phyloP scores from a whole-genome alignment of 768 basidiomycete genomes.

The Neoboletus subvelutipes region DNA sequence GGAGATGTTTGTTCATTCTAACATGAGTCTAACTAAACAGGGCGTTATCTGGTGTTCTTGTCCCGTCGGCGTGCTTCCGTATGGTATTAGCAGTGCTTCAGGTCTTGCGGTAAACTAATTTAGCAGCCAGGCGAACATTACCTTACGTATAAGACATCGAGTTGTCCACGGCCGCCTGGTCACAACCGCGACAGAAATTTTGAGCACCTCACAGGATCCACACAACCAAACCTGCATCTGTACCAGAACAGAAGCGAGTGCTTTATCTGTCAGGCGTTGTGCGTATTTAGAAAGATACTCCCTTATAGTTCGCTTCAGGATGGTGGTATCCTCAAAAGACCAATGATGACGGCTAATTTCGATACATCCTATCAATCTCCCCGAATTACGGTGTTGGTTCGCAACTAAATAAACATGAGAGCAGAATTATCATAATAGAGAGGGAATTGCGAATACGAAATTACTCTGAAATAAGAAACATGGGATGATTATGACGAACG shows the following conservation, averaged over 20 bases:
- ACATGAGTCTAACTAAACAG: background rate
- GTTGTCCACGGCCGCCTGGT: background rate
- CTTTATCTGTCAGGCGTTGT: background rate
- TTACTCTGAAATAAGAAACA: constrained; percentile 9
- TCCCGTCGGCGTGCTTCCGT: background rate
- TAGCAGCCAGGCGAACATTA: background rate
- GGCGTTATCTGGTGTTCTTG: background rate
- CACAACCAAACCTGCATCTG: background rate
- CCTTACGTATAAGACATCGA: constrained; percentile 3
- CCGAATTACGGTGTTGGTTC: constrained; percentile 3
- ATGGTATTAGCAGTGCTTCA: background rate
- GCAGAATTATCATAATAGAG: constrained; percentile 11
- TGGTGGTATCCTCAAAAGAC: background rate
- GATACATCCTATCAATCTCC: constrained; percentile 20
- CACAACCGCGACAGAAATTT: constrained; percentile 3
- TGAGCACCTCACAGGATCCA: constrained; percentile 5
- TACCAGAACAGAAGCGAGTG: background rate
- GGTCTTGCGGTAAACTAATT: constrained; percentile 1
- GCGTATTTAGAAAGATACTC: background rate
- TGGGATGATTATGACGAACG: constrained; percentile 15
- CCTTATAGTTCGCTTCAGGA: background rate
- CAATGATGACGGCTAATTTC: constrained; percentile 8
- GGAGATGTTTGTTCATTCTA: background rate
- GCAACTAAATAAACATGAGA: constrained; percentile 10
- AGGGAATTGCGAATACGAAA: constrained; percentile 10